phyloP scores from a whole-genome alignment of 768 basidiomycete genomes.

The Strobilomyces confusus region DNA sequence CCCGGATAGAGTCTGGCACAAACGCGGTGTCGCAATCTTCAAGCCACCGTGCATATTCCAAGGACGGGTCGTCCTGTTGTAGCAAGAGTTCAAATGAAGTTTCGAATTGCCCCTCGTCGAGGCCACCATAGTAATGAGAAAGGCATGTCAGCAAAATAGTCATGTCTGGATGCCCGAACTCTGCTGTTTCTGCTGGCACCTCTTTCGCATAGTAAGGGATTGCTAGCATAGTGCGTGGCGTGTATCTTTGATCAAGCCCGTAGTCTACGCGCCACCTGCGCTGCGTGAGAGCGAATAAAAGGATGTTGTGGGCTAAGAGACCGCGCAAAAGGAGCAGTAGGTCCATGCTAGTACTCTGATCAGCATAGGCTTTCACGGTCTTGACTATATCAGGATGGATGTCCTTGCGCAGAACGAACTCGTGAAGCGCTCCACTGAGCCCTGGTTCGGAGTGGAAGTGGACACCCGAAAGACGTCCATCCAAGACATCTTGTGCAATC shows the following conservation, averaged over 20 bases:
- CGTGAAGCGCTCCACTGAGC: background rate
- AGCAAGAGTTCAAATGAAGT: background rate
- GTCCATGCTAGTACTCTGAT: background rate
- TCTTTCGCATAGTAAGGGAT: background rate
- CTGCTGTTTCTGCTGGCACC: background rate
- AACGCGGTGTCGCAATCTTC: background rate
- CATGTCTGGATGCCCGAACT: background rate
- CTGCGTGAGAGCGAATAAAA: background rate
- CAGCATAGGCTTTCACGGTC: background rate
- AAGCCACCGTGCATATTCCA: background rate
- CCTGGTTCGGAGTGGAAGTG: background rate
- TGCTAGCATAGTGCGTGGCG: background rate
- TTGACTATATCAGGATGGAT: background rate
- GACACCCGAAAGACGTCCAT: background rate
- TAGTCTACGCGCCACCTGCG: background rate
- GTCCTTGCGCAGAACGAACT: background rate
- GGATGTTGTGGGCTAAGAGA: background rate
- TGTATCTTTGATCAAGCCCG: background rate
- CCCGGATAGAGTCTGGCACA: background rate
- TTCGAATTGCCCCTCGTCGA: background rate
- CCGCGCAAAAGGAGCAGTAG: background rate
- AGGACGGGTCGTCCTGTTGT: background rate
- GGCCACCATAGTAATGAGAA: background rate
- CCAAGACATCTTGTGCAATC: background rate
- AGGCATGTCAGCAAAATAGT: background rate